Conservation (phyloP, 805 yeast species). For the Candida boidinii region DNA sequence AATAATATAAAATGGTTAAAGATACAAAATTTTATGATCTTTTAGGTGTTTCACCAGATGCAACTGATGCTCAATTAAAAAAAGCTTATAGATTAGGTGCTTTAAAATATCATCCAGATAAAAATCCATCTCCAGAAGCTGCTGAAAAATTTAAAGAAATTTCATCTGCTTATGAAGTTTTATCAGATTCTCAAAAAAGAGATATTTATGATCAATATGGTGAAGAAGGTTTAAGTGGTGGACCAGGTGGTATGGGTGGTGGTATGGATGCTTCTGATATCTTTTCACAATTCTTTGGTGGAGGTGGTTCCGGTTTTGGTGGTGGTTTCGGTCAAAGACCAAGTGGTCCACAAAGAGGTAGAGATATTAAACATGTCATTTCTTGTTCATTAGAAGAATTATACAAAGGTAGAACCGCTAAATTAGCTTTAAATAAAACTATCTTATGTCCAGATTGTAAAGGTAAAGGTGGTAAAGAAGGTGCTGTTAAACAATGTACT, state of each 20-base stretch:
- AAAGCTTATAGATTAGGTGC: constrained; percentile 81
- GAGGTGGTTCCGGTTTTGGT: constrained; percentile 58
- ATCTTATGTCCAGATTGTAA: constrained; percentile 81
- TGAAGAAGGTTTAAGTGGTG: constrained; percentile 82
- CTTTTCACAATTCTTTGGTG: constrained; percentile 52
- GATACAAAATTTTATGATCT: constrained; percentile 73
- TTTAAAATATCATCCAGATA: constrained; percentile 76
- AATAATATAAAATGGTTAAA: constrained; percentile 49
- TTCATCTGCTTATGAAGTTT: constrained; percentile 80
- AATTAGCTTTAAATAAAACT: constrained; percentile 90
- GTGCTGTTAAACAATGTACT: constrained; percentile 78
- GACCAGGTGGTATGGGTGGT: constrained; percentile 57
- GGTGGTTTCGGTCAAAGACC: constrained; percentile 58
- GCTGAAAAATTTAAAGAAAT: constrained; percentile 93
- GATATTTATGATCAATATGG: constrained; percentile 85
- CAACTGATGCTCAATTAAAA: constrained; percentile 63
- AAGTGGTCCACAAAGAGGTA: constrained; percentile 81
- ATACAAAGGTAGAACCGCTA: constrained; percentile 88
- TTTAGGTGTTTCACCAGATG: constrained; percentile 63
- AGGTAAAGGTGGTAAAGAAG: constrained; percentile 94
- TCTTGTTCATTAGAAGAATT: constrained; percentile 85
- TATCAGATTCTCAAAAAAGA: constrained; percentile 84
- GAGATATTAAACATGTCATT: constrained; percentile 85
- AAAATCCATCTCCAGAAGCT: constrained; percentile 79
- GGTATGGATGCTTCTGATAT: constrained; percentile 44